Percentiles rank a stretch among this genome's conserved stretches.
These are phyloP conservation scores for Peronospora destructor DNA, from an alignment of 352 stramenopile genomes.

Conservation along the genomic window DNA sequence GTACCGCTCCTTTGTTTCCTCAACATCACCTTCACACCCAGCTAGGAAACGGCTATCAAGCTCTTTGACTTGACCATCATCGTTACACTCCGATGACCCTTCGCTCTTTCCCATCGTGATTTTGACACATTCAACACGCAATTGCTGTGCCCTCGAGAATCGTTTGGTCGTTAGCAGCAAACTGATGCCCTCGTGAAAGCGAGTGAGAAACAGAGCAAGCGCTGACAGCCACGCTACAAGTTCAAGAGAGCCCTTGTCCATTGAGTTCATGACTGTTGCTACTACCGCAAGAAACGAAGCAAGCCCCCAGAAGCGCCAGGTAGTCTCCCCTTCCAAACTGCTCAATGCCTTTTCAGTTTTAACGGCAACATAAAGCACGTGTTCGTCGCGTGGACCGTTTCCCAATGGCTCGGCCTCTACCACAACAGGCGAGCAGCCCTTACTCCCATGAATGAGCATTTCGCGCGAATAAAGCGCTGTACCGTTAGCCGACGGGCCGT, in stretches of 20 bases:
- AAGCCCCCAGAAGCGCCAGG: constrained; percentile 38
- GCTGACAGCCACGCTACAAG: constrained; percentile 44
- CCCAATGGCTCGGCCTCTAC: constrained; percentile 43
- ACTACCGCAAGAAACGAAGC: constrained; percentile 39
- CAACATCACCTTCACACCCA: constrained; percentile 59
- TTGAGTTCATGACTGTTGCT: constrained; percentile 36
- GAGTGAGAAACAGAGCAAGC: constrained; percentile 47
- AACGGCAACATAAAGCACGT: constrained; percentile 41
- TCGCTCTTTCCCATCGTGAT: constrained; percentile 43
- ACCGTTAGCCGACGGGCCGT: constrained; percentile 49
- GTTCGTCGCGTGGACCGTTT: constrained; percentile 29
- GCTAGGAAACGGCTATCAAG: constrained; percentile 54
- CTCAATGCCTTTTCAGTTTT: constrained; percentile 22
- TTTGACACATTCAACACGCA: constrained; percentile 34
- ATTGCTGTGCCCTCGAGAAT: constrained; percentile 30
- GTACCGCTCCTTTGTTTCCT: constrained; percentile 61
- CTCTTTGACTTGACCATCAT: constrained; percentile 31
- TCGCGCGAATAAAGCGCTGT: constrained; percentile 50
- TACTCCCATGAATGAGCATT: constrained; percentile 36
- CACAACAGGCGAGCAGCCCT: constrained; percentile 17
- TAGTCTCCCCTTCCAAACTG: constrained; percentile 23
- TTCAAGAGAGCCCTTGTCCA: constrained; percentile 39
- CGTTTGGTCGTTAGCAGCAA: constrained; percentile 46
- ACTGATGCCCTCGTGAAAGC: constrained; percentile 49
- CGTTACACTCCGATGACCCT: constrained; percentile 20